Evolutionary conservation across 2,329 filamentous ascomycete species (phyloP).

Genomic region (Ramularia endophylla): DNA sequence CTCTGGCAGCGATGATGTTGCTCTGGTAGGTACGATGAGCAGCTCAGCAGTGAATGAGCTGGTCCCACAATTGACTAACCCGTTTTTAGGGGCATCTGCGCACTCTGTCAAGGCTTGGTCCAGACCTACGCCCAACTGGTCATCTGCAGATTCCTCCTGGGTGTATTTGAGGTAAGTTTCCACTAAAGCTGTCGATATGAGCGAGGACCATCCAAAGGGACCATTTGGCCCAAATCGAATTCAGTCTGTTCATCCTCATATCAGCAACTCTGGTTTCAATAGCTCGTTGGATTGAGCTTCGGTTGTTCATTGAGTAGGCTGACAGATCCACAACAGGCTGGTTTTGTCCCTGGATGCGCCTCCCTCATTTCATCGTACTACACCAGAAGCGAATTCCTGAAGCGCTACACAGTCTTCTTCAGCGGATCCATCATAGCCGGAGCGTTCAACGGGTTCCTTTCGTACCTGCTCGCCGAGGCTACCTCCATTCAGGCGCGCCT

Average conservation of each 20-base stretch:
- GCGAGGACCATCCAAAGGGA: no score
- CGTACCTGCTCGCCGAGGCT: constrained; percentile 27
- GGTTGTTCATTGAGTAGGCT: background rate
- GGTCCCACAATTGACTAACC: background rate
- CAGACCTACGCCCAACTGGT: background rate
- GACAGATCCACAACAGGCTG: constrained; percentile 22
- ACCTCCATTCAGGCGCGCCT: no score
- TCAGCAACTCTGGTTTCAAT: no score
- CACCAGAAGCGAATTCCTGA: constrained; percentile 34
- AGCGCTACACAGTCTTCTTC: constrained; percentile 31
- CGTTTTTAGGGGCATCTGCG: background rate
- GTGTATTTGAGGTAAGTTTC: background rate
- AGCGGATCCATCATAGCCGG: constrained; percentile 25
- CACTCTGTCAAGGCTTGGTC: background rate
- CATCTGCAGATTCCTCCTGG: background rate
- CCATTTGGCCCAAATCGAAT: no score
- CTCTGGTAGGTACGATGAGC: background rate
- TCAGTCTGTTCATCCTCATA: no score
- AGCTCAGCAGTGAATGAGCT: background rate
- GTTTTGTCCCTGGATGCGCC: constrained; percentile 34
- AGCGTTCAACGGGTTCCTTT: constrained; percentile 16
- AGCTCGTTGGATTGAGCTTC: no score
- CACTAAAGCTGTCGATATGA: no score
- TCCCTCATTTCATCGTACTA: constrained; percentile 34
- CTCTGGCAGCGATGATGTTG: background rate